These are phyloP conservation scores for Termitomyces sp. DNA, from an alignment of 1,284 basidiomycete species.

Conservation along the genomic window DNA sequence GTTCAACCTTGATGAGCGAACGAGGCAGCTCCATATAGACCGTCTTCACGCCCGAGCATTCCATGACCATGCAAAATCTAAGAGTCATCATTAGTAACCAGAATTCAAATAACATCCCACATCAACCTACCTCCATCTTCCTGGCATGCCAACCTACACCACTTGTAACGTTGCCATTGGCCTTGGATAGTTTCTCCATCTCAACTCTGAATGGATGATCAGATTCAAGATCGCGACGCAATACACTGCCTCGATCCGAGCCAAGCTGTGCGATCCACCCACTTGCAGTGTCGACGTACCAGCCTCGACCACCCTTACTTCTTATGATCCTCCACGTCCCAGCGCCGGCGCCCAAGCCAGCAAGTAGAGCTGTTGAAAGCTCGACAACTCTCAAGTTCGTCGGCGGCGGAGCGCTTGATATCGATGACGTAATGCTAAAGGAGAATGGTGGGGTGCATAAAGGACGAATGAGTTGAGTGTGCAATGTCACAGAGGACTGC, in stretches of 20 bases:
- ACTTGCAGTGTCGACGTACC: conserved; percentile 89
- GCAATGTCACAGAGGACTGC: conserved; percentile 60
- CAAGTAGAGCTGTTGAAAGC: conserved; percentile 71
- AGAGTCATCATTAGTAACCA: conserved; percentile 7
- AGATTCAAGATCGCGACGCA: conserved; percentile 58
- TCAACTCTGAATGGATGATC: conserved; percentile 66
- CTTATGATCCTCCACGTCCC: conserved; percentile 83
- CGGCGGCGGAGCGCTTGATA: conserved; percentile 39
- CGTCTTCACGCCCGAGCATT: conserved; percentile 88
- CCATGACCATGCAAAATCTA: conserved; percentile 83
- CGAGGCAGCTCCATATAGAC: conserved; percentile 88
- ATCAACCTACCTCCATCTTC: conserved; percentile 86
- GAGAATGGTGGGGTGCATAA: conserved; percentile 77
- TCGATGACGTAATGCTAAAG: conserved; percentile 40
- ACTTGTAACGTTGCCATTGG: conserved; percentile 85
- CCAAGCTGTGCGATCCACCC: conserved; percentile 62
- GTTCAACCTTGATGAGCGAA: conserved; percentile 76
- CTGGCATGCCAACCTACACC: conserved; percentile 93
- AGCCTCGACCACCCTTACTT: conserved; percentile 90
- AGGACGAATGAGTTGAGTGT: conserved; percentile 70
- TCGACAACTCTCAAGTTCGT: conserved; percentile 88
- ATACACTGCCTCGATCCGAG: conserved; percentile 31
- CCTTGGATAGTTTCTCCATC: conserved; percentile 69
- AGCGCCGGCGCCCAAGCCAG: conserved; percentile 69
- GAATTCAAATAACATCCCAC: background rate